Conservation (phyloP, 306 rosid genomes). For the Mucuna pruriens region DNA sequence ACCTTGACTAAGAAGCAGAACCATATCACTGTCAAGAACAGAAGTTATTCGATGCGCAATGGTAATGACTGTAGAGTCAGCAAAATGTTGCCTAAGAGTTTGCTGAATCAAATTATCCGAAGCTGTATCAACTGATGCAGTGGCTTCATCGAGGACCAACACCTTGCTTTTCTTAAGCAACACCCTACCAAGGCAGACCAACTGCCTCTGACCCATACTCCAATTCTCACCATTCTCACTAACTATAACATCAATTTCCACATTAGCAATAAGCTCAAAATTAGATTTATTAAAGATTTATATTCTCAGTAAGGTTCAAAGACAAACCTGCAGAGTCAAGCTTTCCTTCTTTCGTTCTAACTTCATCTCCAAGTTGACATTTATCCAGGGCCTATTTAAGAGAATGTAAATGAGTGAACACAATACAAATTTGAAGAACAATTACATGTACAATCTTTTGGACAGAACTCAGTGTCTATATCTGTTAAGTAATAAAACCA, state of each 20-base stretch:
- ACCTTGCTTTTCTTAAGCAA: too few relatives aligned
- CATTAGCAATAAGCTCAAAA: constrained; percentile 19
- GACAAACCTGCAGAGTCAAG: constrained; percentile 71
- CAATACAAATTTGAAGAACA: not conserved
- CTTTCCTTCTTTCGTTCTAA: constrained; percentile 75
- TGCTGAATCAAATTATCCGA: too few relatives aligned
- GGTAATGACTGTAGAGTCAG: constrained; percentile 33
- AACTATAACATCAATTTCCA: not conserved
- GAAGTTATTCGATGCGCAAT: constrained; percentile 88
- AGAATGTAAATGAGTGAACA: not conserved
- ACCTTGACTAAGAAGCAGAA: constrained; percentile 85
- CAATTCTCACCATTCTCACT: too few relatives aligned
- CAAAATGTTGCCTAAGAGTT: not conserved
- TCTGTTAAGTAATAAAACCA: not conserved
- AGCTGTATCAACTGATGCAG: too few relatives aligned
- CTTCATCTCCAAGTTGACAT: constrained; percentile 88
- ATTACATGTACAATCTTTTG: not conserved
- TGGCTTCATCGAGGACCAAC: too few relatives aligned
- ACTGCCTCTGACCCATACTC: too few relatives aligned
- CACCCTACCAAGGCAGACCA: too few relatives aligned
- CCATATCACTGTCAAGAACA: constrained; percentile 74
- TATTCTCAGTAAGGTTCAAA: not conserved
- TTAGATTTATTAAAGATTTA: not conserved
- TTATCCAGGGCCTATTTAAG: constrained; percentile 70
- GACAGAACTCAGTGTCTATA: not conserved